Conservation (phyloP, 345 rosid species). For the Gossypium sturtianum region DNA sequence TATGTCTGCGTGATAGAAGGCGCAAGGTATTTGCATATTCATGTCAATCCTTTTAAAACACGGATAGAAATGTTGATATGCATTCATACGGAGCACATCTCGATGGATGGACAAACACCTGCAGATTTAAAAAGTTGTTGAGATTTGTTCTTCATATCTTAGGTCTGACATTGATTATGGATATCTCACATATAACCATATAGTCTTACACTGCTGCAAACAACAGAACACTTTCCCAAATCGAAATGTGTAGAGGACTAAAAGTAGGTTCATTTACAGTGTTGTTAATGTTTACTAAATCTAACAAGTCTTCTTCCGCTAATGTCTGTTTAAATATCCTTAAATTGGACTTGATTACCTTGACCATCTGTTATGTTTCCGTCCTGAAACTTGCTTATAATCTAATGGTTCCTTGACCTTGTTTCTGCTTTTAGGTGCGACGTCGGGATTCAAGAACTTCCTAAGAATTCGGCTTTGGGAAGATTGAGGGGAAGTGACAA, state of each 20-base stretch:
- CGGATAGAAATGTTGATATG: neutral
- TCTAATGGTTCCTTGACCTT: neutral
- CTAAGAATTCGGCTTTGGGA: slow-evolving; percentile 75
- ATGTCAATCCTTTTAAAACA: neutral
- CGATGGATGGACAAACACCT: neutral
- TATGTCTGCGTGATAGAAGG: slow-evolving; percentile 80
- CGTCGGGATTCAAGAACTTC: slow-evolving; percentile 88
- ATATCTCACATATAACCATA: neutral
- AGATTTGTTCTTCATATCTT: neutral
- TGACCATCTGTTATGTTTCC: slow-evolving; percentile 4
- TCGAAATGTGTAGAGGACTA: neutral
- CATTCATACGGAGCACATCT: neutral
- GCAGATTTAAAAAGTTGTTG: neutral
- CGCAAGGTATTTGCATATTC: slow-evolving; percentile 45
- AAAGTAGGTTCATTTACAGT: neutral
- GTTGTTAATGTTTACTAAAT: neutral
- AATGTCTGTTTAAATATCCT: neutral
- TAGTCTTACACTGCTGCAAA: neutral
- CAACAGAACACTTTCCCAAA: neutral
- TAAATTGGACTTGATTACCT: neutral
- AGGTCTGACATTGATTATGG: neutral
- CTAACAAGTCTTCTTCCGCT: neutral
- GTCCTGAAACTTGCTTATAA: neutral
- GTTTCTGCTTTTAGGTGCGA: slow-evolving; percentile 46
- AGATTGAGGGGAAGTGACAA: slow-evolving; percentile 93